Base-by-base conservation (phyloP, 2,329 filamentous ascomycete genomes). In the Colletotrichum theobromicola region DNA sequence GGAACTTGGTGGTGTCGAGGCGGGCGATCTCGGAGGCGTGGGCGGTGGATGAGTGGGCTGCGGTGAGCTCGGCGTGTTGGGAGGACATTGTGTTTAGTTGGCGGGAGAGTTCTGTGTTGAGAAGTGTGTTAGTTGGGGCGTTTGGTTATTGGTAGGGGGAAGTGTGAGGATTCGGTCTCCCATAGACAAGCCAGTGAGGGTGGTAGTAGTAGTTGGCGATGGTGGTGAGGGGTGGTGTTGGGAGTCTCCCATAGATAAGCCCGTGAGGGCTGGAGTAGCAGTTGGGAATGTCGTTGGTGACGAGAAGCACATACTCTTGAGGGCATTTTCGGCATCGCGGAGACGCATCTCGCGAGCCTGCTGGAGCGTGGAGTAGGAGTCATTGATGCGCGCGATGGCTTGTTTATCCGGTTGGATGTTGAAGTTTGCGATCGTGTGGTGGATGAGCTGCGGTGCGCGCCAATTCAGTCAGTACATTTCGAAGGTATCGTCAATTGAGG, bases 1-100 rank as follows among this genome's bases (percentile, higher is more conserved):
- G 93, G 85, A 98, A 98, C 82, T 98, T 98, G 79, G 96, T 93
- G 2, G 95, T 98, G 84, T 98, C 96, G 75, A 98, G 92, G 53
- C 93, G 91, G 24, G 97, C 90, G 76, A 98, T 98, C 81, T 94
- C 92, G 42, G 92, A 92, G 7, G 96, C 95, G 85, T 98, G 96
- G 74, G 91, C 92, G 7, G 93, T 90, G 0, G 94, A 91, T 77
- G 95, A 94, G 87, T 98, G 95, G 4, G 93, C 87, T 1, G 92
- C 86, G 1, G 94, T 87, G 1, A 95, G 93, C 84, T 97, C 95
- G 69, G 91, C 89, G 85, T 98, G 93, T 81, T 97, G 94, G 7
- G 92, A 90, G 53, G 91, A 89, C 67, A 97, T 90, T 4, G 93
- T 94, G 79, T 93, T 91, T 72, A 98, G 91, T 74, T 93, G 92